Conservation (phyloP, 2,329 filamentous ascomycete genomes). For the Curvularia lunata region DNA sequence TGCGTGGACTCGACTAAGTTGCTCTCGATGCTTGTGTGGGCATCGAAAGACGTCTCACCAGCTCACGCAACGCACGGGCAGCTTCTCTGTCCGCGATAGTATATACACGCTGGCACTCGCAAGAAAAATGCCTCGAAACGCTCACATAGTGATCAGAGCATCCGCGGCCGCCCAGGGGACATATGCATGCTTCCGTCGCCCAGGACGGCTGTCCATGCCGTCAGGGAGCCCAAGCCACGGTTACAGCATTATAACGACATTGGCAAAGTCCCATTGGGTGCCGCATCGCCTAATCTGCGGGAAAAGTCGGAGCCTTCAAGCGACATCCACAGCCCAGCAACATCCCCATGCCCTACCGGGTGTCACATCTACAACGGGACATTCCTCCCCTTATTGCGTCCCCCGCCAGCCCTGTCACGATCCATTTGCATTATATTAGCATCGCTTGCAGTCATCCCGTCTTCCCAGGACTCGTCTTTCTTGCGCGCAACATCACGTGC, state of each 20-base stretch:
- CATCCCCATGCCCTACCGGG: slow-evolving; percentile 4
- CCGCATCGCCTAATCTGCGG: slow-evolving; percentile 6
- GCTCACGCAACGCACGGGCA: slow-evolving; percentile 5
- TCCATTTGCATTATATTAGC: not conserved
- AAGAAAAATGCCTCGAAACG: slow-evolving; percentile 9
- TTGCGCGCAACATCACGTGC: not conserved
- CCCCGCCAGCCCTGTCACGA: not conserved
- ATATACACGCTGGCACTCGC: slow-evolving; percentile 4
- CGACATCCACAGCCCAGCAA: not conserved
- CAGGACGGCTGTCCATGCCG: not conserved
- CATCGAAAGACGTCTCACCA: slow-evolving; percentile 20
- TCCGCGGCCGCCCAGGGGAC: slow-evolving; percentile 2
- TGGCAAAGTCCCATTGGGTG: slow-evolving; percentile 1
- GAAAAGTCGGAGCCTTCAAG: slow-evolving; percentile 1
- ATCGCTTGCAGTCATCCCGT: not conserved
- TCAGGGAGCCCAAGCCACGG: not conserved
- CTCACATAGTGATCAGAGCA: not conserved
- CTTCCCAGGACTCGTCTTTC: not conserved
- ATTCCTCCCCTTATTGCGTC: not conserved
- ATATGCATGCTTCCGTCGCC: slow-evolving; percentile 1
- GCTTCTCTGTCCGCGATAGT: slow-evolving; percentile 6
- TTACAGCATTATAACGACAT: not conserved
- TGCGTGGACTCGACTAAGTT: not conserved
- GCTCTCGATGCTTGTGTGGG: not conserved
- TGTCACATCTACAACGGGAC: slow-evolving; percentile 12